Base-by-base conservation (phyloP, 2,329 filamentous ascomycete genomes). In the Colletotrichum trifolii region DNA sequence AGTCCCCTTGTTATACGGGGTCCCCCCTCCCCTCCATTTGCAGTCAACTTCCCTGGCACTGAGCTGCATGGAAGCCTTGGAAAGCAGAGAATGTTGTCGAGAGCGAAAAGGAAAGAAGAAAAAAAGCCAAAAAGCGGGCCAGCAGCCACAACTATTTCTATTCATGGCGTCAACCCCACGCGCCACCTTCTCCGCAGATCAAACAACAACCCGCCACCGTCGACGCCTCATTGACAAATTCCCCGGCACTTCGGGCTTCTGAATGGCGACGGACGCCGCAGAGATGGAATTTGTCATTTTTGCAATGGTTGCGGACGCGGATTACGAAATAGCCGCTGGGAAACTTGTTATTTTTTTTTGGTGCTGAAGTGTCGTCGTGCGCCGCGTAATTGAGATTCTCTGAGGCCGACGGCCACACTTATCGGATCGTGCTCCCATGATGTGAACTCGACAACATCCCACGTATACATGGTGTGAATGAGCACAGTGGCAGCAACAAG, bases 31-130 rank as follows among this genome's bases (percentile, higher is more conserved):
- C 25, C 4, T 25, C 25, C 25, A 25, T 25, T 5, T 25, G 4
- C 25, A 25, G 25, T 25, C 25, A 25, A 25, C 25, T 25, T 25
- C 25, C 25, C 25, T 25, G 25, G 25, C 25, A 25, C 25, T 43
- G 13, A 42, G 40, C 62, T 65, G 50, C 62, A 61, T 62, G 62
- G 57, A 64, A 60, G 61, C 38, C 56, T 64, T 50, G 49, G 34
- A 45, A 39, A 36, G 40, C 36, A 46, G 39, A 34, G 35, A 43
- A 58, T 45, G 25, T 25, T 5, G 49, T 58, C 39, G 57, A 49
- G 47, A 25, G 17, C 35, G 15, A 25, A 25, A 25, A 25, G 25
- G 25, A 5, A 25, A 25, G 25, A 25, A 25, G 1, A 5, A 25
- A 25, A 25, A 25, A 1, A 25, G 25, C 25, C 25, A 25, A 25